Conservation (phyloP, 2,329 filamentous ascomycete species). For the Ceratocystis cacaofunesta region DNA sequence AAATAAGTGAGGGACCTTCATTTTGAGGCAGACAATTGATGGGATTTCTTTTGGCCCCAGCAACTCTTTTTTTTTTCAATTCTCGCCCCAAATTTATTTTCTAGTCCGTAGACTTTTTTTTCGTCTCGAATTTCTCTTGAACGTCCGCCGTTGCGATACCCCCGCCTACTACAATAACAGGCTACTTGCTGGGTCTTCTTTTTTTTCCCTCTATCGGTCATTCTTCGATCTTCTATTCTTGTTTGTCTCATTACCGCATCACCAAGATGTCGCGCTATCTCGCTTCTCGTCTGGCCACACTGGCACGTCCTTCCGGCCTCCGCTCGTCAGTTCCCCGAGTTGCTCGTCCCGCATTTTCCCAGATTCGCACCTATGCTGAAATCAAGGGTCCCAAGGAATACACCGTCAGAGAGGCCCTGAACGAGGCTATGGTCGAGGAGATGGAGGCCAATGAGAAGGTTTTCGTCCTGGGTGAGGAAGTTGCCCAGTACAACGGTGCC, state of each 20-base stretch:
- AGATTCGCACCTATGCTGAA: constrained; percentile 42
- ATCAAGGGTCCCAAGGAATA: constrained; percentile 65
- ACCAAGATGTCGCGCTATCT: constrained; percentile 17
- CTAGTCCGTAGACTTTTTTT: constrained; percentile 10
- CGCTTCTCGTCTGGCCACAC: constrained; percentile 16
- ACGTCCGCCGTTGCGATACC: constrained; percentile 11
- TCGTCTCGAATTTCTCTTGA: constrained; percentile 6
- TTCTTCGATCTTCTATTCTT: neutral
- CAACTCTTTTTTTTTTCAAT: constrained; percentile 8
- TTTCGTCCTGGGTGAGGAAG: constrained; percentile 92
- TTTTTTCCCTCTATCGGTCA: neutral
- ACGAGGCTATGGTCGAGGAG: constrained; percentile 96
- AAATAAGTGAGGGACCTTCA: constrained; percentile 8
- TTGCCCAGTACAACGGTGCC: constrained; percentile 98
- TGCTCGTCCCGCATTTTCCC: constrained; percentile 20
- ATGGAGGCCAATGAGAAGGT: constrained; percentile 89
- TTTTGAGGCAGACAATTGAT: constrained; percentile 15
- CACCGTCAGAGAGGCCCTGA: constrained; percentile 91
- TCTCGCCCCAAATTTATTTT: constrained; percentile 8
- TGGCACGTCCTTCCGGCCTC: constrained; percentile 11
- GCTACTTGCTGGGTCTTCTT: constrained; percentile 3
- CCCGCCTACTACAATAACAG: constrained; percentile 8
- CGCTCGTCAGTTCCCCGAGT: constrained; percentile 14
- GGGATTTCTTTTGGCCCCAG: constrained; percentile 5
- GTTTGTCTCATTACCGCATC: neutral